phyloP scores from a whole-genome alignment of 306 rosid genomes.

The Inga leiocalycina region DNA sequence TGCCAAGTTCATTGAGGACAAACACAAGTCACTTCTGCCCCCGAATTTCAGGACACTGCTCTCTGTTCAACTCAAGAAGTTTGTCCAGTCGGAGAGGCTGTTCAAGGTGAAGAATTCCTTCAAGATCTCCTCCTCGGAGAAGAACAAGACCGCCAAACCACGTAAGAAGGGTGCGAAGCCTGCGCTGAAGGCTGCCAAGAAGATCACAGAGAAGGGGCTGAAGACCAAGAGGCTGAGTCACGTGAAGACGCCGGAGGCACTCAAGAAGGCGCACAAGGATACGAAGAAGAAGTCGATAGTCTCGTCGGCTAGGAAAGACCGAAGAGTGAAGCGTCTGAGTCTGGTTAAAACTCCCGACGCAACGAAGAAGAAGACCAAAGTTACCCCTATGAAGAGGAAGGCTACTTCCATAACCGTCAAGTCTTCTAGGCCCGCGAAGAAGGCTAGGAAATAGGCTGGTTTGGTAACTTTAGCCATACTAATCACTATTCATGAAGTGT shows the following conservation, averaged over 20 bases:
- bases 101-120: slow-evolving; percentile 39
- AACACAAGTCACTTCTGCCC: slow-evolving; percentile 34
- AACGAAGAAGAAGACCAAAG: slow-evolving; percentile 33
- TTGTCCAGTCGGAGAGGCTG: slow-evolving; percentile 29
- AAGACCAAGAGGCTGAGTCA: slow-evolving; percentile 38
- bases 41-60: slow-evolving; percentile 32
- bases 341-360: slow-evolving; percentile 41
- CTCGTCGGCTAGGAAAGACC: not conserved
- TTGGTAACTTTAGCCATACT: not conserved
- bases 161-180: not conserved
- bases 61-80: slow-evolving; percentile 35
- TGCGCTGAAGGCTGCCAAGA: not conserved
- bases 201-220: not conserved
- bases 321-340: slow-evolving; percentile 30
- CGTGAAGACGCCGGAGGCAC: slow-evolving; percentile 38
- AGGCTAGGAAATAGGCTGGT: slow-evolving; percentile 22
- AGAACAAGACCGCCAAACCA: not conserved
- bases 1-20: slow-evolving; percentile 33
- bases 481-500: not conserved
- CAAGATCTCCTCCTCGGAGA: slow-evolving; percentile 19
- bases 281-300: slow-evolving; percentile 24
- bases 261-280: not conserved
- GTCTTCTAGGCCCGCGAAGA: slow-evolving; percentile 29
- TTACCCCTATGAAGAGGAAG: slow-evolving; percentile 16
- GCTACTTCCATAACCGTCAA: not conserved